phyloP scores from a whole-genome alignment of 1,139 yeast genomes.

The Williopsis jadinii region DNA sequence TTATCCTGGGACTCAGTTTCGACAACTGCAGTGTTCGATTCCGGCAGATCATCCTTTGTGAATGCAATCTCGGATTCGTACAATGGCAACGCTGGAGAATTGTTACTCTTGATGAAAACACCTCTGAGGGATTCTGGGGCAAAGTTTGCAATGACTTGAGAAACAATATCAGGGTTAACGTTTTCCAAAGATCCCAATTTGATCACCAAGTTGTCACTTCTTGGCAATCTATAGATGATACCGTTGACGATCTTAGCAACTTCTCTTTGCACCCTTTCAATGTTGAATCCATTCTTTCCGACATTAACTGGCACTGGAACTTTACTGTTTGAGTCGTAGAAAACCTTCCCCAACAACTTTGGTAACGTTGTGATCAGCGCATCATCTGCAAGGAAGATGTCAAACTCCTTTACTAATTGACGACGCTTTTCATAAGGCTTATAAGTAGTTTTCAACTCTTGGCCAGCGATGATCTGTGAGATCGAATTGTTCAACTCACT shows the following conservation, averaged over 20 bases:
- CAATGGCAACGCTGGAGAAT: constrained; percentile 81
- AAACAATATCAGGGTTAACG: constrained; percentile 44
- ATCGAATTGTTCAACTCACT: constrained; percentile 29
- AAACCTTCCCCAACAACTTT: constrained; percentile 71
- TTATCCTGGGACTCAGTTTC: constrained; percentile 6
- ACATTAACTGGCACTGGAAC: constrained; percentile 68
- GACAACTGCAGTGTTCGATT: constrained; percentile 25
- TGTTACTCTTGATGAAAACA: constrained; percentile 59
- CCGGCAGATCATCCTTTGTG: constrained; percentile 31
- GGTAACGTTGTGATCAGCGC: constrained; percentile 77
- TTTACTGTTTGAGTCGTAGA: constrained; percentile 47
- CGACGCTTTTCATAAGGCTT: constrained; percentile 68
- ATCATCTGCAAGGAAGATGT: constrained; percentile 79
- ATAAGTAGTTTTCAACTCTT: constrained; percentile 57
- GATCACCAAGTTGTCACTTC: constrained; percentile 62
- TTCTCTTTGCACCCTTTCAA: constrained; percentile 49
- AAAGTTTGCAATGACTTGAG: constrained; percentile 47
- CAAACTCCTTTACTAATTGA: constrained; percentile 51
- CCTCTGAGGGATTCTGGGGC: constrained; percentile 45
- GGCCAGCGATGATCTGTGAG: constrained; percentile 38
- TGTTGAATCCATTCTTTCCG: constrained; percentile 38
- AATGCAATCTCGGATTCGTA: constrained; percentile 60
- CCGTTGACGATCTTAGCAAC: constrained; percentile 52
- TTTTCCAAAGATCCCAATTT: constrained; percentile 55
- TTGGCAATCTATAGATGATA: constrained; percentile 62